Percentiles rank a stretch among this genome's conserved stretches.
phyloP scores from a whole-genome alignment of 139 green algal genomes.

The Spirogloea muscicola region DNA sequence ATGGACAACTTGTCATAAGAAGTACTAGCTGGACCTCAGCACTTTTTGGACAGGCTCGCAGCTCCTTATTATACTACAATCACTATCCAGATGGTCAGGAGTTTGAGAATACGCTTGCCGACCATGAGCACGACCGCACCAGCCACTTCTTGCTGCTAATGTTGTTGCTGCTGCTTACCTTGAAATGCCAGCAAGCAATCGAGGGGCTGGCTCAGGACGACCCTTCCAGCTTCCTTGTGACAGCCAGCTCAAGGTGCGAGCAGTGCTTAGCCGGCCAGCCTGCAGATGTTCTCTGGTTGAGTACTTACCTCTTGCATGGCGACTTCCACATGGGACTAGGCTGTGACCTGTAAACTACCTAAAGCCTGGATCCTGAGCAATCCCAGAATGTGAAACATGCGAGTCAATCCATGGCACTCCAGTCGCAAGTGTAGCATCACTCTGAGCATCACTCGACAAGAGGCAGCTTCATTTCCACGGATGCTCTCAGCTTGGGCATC shows the following conservation, averaged over 20 bases:
- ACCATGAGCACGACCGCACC: too few species aligned
- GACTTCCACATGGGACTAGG: too few species aligned
- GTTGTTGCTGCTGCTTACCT: background rate
- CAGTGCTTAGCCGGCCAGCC: too few species aligned
- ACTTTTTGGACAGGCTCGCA: background rate
- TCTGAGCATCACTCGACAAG: background rate
- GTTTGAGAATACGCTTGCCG: background rate
- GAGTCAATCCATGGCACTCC: background rate
- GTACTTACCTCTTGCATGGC: too few species aligned
- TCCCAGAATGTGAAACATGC: background rate
- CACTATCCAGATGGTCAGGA: background rate
- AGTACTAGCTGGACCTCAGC: background rate
- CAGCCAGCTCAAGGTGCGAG: background rate
- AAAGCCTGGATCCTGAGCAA: too few species aligned
- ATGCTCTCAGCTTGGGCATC: background rate
- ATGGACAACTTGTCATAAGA: background rate
- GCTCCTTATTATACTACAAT: background rate
- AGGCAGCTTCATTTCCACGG: background rate
- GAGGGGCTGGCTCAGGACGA: constrained; percentile 14
- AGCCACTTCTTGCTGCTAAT: too few species aligned
- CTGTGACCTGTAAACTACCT: too few species aligned
- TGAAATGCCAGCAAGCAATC: constrained; percentile 3
- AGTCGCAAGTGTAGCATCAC: too few species aligned
- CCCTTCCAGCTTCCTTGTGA: background rate
- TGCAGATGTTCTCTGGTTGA: too few species aligned